phyloP scores from a whole-genome alignment of 306 rosid species.

The Malus orientalis region DNA sequence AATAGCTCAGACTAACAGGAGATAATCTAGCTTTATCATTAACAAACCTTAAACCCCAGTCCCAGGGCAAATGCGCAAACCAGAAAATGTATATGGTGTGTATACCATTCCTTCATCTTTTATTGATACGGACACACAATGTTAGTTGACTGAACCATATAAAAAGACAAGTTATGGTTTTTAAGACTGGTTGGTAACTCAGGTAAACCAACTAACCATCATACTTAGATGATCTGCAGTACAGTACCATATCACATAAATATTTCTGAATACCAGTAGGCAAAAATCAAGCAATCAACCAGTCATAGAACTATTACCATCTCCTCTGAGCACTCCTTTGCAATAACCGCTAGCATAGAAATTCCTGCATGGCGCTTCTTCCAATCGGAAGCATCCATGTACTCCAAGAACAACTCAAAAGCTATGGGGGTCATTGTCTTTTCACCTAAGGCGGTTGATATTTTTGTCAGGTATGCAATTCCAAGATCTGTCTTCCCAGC shows the following conservation, averaged over 20 bases:
- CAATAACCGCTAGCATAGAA: constrained; percentile 4
- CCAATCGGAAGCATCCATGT: constrained; percentile 2
- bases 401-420: neutral
- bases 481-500: neutral
- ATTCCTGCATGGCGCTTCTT: constrained; percentile 7
- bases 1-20: neutral
- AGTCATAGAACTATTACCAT: neutral
- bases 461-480: neutral
- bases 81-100: neutral
- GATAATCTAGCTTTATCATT: neutral
- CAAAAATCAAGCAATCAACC: neutral
- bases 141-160: neutral
- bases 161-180: neutral
- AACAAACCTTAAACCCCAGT: neutral
- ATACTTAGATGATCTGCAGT: neutral
- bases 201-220: neutral
- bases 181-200: too few relatives aligned
- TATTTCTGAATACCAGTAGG: neutral
- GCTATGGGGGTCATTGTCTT: neutral
- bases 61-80: neutral
- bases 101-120: neutral
- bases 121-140: neutral
- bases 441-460: constrained; percentile 7
- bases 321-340: constrained; percentile 1
- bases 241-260: neutral